These are phyloP conservation scores for Aspergillus nanangensis DNA, from an alignment of 495 filamentous ascomycete genomes.

Conservation along the genomic window DNA sequence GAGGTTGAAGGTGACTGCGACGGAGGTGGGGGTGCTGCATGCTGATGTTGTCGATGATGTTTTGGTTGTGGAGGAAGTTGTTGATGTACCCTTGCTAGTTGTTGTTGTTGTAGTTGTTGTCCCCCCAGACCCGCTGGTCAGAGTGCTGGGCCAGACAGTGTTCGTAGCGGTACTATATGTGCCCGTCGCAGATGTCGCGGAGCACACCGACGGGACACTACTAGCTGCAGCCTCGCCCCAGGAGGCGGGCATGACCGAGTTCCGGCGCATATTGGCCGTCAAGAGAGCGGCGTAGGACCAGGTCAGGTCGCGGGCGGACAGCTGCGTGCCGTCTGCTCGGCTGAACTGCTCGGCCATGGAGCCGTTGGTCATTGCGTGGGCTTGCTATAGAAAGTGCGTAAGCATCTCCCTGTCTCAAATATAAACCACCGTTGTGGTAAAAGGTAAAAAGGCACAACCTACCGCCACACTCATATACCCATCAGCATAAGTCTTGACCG, in stretches of 20 bases:
- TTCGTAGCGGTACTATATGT: slow-evolving; percentile 54
- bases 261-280: slow-evolving; percentile 44
- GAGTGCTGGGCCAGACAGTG: slow-evolving; percentile 50
- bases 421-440: no score
- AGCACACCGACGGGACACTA: slow-evolving; percentile 52
- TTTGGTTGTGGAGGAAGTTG: no score
- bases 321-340: slow-evolving; percentile 41
- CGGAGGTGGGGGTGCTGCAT: slow-evolving; percentile 40
- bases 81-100: slow-evolving; percentile 24
- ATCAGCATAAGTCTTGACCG: slow-evolving; percentile 60
- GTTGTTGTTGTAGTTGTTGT: slow-evolving; percentile 30
- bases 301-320: slow-evolving; percentile 52
- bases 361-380: slow-evolving; percentile 44
- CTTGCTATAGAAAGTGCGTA: slow-evolving; percentile 24
- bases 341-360: slow-evolving; percentile 59
- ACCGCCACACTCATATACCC: slow-evolving; percentile 54
- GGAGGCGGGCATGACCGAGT: slow-evolving; percentile 47
- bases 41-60: slow-evolving; percentile 24
- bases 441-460: slow-evolving; percentile 1
- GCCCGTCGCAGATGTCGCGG: slow-evolving; percentile 46
- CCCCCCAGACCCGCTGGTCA: slow-evolving; percentile 33
- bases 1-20: slow-evolving; percentile 58
- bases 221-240: slow-evolving; percentile 50
- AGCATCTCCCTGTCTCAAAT: background rate
- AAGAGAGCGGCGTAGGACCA: slow-evolving; percentile 52